Evolutionary conservation across 176 grass and related monocot genomes (phyloP), one percentile per base, ranked within the genome.

Genomic region (Cymbopogon citratus): DNA sequence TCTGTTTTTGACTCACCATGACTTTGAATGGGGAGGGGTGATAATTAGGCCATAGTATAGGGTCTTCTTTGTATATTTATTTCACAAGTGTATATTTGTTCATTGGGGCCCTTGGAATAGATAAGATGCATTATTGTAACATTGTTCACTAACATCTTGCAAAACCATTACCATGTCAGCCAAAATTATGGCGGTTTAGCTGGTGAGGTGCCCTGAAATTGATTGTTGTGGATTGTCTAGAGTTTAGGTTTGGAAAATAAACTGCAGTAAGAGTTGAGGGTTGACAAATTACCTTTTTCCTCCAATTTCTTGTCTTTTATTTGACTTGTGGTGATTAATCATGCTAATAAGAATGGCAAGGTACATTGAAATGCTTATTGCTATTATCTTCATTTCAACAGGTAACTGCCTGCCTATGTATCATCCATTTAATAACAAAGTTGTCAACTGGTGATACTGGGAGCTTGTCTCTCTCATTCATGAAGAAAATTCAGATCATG

Each of bases 381-480:
- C 76, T 64, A 68, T 28, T 52, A 39, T 83, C 3, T 76, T 82
- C 77, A 35, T 38, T 78, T 14, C 60, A 41, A 54, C 86, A 97
- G 94, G 84, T 85, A 56, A 73, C 82, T 71, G 82, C 88, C 65
- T 98, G 92, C 54, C 59, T 94, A 62, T 98, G 88, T 77, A 82
- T 89, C 39, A 74, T 95, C 11, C 88, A 89, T 88, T 81, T 98
- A 66, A 91, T 95, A 67, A 75, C 11, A 27, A 98, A 93, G 85
- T 75, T 93, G 49, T 86, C 66, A 34, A 72, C 41, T 66, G 82
- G 86, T 81, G 82, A 93, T 89, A 74, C 84, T 69, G 90, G 88
- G 21, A 91, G 86, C 81, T 82, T 98, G 69, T 95, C 92, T 36
- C 77, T 94, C 69, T 89, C 92, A 38, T 41, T 92, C 60, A 69